phyloP scores from a whole-genome alignment of 2,329 filamentous ascomycete genomes.

The Venturiaceae sp. region DNA sequence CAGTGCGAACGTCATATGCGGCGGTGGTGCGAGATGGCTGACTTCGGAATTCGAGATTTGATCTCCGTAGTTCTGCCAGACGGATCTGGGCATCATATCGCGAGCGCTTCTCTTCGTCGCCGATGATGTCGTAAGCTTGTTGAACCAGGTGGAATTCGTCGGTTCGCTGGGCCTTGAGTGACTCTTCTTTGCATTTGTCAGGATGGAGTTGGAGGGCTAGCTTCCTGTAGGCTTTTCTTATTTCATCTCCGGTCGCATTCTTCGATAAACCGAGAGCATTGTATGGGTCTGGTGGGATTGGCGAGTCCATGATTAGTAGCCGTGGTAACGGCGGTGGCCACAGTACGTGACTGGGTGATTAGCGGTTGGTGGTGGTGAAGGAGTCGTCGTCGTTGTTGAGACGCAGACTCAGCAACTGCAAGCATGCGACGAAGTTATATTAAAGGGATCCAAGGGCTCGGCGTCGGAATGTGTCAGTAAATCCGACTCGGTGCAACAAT shows the following conservation, averaged over 20 bases:
- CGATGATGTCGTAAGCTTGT: conserved; percentile 84
- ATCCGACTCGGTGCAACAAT: not conserved
- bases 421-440: not conserved
- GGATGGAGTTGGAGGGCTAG: conserved; percentile 83
- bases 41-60: conserved; percentile 21
- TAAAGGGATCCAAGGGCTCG: not conserved
- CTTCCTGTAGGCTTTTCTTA: conserved; percentile 75
- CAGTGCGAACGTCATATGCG: conserved; percentile 2
- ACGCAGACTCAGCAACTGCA: not conserved
- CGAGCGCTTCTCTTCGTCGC: conserved; percentile 60
- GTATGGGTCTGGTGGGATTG: conserved; percentile 64
- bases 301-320: conserved; percentile 29
- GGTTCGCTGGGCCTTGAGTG: conserved; percentile 66
- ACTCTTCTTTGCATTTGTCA: conserved; percentile 69
- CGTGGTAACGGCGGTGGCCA: not conserved
- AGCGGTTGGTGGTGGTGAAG: not conserved
- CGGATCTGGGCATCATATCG: conserved; percentile 71
- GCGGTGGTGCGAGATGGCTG: not conserved
- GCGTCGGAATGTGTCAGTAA: not conserved
- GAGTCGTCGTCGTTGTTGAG: not conserved
- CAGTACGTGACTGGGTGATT: not conserved
- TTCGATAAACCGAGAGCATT: conserved; percentile 62
- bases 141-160: conserved; percentile 90
- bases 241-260: conserved; percentile 59
- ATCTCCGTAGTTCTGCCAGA: conserved; percentile 54